phyloP scores from a whole-genome alignment of 129 eudicot species.

The Logfia minima region DNA sequence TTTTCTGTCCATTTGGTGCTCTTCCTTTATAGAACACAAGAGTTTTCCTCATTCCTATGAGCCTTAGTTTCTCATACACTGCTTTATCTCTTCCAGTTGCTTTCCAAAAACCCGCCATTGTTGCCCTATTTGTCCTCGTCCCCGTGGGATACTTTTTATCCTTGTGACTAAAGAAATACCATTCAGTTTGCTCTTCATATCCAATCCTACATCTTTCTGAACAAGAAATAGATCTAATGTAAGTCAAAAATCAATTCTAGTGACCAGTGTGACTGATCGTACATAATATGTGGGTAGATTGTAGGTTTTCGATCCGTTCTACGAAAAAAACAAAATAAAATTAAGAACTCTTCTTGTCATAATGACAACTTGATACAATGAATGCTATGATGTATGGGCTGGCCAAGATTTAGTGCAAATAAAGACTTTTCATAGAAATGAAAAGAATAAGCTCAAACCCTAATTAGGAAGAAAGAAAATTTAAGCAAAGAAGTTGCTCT shows the following conservation, averaged over 20 bases:
- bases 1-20: constrained; percentile 91
- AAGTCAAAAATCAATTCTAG: background rate
- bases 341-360: background rate
- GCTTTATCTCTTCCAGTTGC: constrained; percentile 96
- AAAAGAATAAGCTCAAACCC: constrained; percentile 23
- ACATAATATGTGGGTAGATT: background rate
- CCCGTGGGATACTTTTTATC: constrained; percentile 91
- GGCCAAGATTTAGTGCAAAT: constrained; percentile 1
- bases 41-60: constrained; percentile 95
- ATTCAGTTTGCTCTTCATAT: constrained; percentile 81
- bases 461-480: constrained; percentile 4
- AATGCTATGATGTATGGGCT: background rate
- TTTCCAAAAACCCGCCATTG: constrained; percentile 93
- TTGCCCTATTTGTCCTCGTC: constrained; percentile 88
- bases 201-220: constrained; percentile 85
- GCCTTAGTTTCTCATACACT: constrained; percentile 67
- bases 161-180: constrained; percentile 93
- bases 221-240: background rate
- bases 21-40: constrained; percentile 93
- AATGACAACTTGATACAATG: background rate
- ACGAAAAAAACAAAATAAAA: too few species aligned
- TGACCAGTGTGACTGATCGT: background rate
- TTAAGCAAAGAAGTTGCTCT: background rate
- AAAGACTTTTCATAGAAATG: background rate
- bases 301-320: background rate